Evolutionary conservation across 768 basidiomycete species (phyloP), one percentile per base, ranked within the genome.

Genomic region (Boletus rubroflammeus): DNA sequence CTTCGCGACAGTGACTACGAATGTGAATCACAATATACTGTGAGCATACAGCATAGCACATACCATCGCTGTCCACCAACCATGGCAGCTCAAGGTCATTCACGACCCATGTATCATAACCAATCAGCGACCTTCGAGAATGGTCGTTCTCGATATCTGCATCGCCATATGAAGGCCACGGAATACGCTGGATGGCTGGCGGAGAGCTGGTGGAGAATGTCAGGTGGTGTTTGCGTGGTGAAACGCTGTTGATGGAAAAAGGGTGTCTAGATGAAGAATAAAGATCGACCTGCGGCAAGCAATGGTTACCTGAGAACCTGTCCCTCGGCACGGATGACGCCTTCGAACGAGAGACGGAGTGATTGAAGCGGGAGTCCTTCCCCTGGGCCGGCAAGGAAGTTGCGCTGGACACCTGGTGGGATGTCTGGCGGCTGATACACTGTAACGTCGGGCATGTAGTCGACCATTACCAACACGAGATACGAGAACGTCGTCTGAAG

Each of bases 251-350:
- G 28, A 21, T 9, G 46, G 47, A 54, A 15, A 41, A 21, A 50
- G 9, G 32, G 36, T 13, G 51, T 53, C 11, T 35, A 36, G 54
- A 50, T 47, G 25, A 58, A 29, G 14, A 26, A 50, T 47, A 21
- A 58, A 29, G 14, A 26, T 41, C 38, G 39, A 47, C 25, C 31
- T 26, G 42, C 36, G 49, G 46, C n/a, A 39, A 39, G 56, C 47
- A 38, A 36, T 39, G 17, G 52, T 34, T 55, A 89, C 90, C 87
- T 87, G 43, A 88, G 71, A 25, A 93, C 74, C 23, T 76, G 76
- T 3, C 91, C 90, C 53, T 93, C 88, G 10, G 90, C 80, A 11
- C 82, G 81, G 53, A 93, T 79, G 29, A 93, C 89, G 2, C 92
- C 91, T 65, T 93, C 90, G 50, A 94, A 83, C 35, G 82, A 79